A percentile compares a stretch with the other conserved stretches of the same genome.
phyloP scores from a whole-genome alignment of 257 asterid species.

The Przewalskia tangutica region DNA sequence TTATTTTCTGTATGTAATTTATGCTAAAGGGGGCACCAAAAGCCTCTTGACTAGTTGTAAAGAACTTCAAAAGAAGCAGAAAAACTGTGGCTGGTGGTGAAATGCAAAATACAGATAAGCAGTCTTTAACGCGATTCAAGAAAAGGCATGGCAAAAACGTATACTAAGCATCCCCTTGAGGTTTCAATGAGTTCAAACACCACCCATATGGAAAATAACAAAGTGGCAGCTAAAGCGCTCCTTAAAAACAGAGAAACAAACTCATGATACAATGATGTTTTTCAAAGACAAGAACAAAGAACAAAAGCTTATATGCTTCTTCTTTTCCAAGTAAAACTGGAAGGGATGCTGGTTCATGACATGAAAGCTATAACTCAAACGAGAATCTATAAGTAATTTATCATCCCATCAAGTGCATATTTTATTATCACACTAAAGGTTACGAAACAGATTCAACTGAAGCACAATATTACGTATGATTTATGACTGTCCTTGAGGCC shows the following conservation, averaged over 20 bases:
- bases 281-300: background rate
- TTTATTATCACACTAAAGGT: background rate
- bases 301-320: background rate
- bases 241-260: background rate
- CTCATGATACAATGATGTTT: background rate
- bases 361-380: background rate
- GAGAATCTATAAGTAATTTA: background rate
- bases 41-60: background rate
- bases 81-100: background rate
- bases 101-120: background rate
- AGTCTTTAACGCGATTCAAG: background rate
- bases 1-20: background rate
- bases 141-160: background rate
- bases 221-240: too few relatives aligned
- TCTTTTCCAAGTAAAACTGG: background rate
- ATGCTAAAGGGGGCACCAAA: background rate
- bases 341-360: background rate
- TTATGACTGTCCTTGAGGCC: too few relatives aligned
- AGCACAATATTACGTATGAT: background rate
- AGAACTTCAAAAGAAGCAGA: background rate
- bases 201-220: background rate
- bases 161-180: background rate
- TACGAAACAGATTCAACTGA: background rate
- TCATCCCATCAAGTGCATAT: background rate
- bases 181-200: background rate